Conservation (phyloP, 768 basidiomycete genomes). For the Trametes cingulata region DNA sequence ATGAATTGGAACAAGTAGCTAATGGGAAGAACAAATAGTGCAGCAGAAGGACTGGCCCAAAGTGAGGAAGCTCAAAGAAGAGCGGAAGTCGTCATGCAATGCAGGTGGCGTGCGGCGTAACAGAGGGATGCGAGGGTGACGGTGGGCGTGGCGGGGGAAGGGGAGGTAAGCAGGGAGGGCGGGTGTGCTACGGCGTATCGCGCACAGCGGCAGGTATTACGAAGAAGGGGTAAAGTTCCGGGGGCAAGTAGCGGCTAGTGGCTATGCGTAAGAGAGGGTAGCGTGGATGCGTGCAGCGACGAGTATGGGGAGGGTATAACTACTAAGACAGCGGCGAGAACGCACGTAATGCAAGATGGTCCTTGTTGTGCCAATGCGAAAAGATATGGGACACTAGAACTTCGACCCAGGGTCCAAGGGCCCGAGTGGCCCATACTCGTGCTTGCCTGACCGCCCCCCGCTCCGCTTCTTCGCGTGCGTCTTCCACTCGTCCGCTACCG, state of each 20-base stretch:
- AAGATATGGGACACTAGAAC: conserved; percentile 21
- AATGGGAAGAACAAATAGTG: conserved; percentile 13
- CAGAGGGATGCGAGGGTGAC: neutral
- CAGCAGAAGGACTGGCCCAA: conserved; percentile 19
- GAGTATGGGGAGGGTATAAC: conserved; percentile 20
- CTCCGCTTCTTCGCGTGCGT: conserved; percentile 44
- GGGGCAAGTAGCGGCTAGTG: neutral
- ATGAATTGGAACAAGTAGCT: conserved; percentile 16
- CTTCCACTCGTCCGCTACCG: conserved; percentile 37
- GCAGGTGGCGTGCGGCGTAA: conserved; percentile 3
- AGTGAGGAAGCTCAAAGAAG: conserved; percentile 5
- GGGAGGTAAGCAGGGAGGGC: neutral
- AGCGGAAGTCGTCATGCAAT: conserved; percentile 11
- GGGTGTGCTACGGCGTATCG: neutral
- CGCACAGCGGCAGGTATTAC: conserved; percentile 6
- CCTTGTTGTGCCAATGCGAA: conserved; percentile 13
- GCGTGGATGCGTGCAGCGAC: conserved; percentile 6
- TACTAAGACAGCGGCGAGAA: conserved; percentile 21
- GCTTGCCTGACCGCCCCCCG: conserved; percentile 35
- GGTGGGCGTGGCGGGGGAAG: neutral
- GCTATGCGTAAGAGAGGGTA: conserved; percentile 4
- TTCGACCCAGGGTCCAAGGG: conserved; percentile 38
- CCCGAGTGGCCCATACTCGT: conserved; percentile 51
- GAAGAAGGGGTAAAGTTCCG: conserved; percentile 3
- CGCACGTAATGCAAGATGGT: conserved; percentile 14